Conservation (phyloP, 129 eudicot genomes). For the Lactuca sativa region DNA sequence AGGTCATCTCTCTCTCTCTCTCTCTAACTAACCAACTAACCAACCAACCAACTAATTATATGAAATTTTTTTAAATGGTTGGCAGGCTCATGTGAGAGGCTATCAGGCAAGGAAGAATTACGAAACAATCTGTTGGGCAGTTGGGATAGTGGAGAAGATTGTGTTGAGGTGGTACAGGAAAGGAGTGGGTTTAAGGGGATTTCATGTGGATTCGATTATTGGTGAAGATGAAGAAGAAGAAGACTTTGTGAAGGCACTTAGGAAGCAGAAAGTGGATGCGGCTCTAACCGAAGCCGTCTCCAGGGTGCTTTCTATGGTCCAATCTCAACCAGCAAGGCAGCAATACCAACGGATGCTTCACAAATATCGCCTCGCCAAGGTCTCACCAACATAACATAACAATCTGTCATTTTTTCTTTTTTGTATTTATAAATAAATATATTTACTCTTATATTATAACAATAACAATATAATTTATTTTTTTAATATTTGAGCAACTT, state of each 20-base stretch:
- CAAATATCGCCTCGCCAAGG: slow-evolving; percentile 79
- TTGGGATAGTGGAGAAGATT: slow-evolving; percentile 74
- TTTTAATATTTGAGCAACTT: neutral
- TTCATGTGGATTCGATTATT: slow-evolving; percentile 38
- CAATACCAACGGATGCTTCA: slow-evolving; percentile 87
- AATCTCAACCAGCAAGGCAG: slow-evolving; percentile 70
- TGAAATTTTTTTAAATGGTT: neutral
- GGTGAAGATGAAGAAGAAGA: slow-evolving; percentile 68
- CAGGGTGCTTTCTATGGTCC: slow-evolving; percentile 82
- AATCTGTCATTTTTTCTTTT: neutral
- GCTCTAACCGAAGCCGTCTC: slow-evolving; percentile 80
- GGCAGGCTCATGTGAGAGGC: slow-evolving; percentile 96
- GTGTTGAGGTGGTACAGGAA: slow-evolving; percentile 86
- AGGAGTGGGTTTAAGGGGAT: slow-evolving; percentile 87
- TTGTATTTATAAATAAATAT: no score
- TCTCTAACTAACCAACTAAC: neutral
- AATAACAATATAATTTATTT: no score
- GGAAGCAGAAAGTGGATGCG: slow-evolving; percentile 73
- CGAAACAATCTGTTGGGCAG: slow-evolving; percentile 87
- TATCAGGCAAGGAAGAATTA: slow-evolving; percentile 81
- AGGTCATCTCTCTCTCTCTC: slow-evolving; percentile 43
- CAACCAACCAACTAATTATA: no score
- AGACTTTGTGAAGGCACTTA: slow-evolving; percentile 57
- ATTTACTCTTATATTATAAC: no score
- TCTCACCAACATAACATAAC: slow-evolving; percentile 8